A percentile compares a stretch with the other conserved stretches of the same genome.
Evolutionary conservation across 352 stramenopile species (phyloP).

Genomic region (Discostella stelligera): DNA sequence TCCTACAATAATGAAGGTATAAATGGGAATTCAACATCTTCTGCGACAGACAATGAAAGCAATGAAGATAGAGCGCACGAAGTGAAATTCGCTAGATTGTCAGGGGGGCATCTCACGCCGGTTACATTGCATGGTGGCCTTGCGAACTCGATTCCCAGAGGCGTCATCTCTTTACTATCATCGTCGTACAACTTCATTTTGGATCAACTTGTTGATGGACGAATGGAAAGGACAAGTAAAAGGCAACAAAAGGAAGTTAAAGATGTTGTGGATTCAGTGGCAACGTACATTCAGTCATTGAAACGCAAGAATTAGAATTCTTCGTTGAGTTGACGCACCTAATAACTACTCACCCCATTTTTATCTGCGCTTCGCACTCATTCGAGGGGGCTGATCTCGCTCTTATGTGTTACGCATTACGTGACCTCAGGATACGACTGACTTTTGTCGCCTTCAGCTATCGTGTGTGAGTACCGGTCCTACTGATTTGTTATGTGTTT

Average conservation of each 20-base stretch:
- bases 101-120: slow-evolving; percentile 72
- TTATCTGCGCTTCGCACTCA: too few relatives aligned
- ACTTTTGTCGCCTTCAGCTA: background rate
- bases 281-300: slow-evolving; percentile 44
- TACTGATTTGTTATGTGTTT: background rate
- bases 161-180: slow-evolving; percentile 32
- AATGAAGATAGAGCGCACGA: slow-evolving; percentile 34
- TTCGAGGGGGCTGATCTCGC: too few relatives aligned
- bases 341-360: too few relatives aligned
- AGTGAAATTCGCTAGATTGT: slow-evolving; percentile 74
- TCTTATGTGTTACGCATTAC: too few relatives aligned
- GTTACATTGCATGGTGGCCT: slow-evolving; percentile 50
- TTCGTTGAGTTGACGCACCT: background rate
- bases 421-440: too few relatives aligned
- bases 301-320: slow-evolving; percentile 7
- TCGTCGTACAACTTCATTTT: slow-evolving; percentile 48
- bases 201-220: slow-evolving; percentile 44
- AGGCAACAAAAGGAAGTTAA: slow-evolving; percentile 34
- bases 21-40: slow-evolving; percentile 2
- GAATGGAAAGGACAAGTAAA: slow-evolving; percentile 29
- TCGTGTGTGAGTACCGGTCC: background rate
- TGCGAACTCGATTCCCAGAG: slow-evolving; percentile 31
- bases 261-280: slow-evolving; percentile 44
- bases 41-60: background rate
- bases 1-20: slow-evolving; percentile 14